Conservation (phyloP, 345 rosid genomes). For the Rhizophora mangle region DNA sequence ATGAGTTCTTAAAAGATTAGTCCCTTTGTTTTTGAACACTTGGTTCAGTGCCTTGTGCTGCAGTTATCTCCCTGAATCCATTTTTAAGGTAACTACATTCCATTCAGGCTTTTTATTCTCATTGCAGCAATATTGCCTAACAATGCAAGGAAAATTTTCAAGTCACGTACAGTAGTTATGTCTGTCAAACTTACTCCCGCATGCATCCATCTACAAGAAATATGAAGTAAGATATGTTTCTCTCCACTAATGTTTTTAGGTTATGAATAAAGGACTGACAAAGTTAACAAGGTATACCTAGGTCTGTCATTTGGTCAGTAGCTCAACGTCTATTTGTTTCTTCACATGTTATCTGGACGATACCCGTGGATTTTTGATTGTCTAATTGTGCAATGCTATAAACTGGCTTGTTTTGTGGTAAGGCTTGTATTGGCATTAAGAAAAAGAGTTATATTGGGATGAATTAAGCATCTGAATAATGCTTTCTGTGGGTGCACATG, state of each 20-base stretch:
- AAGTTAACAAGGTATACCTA: no score
- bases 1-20: conserved; percentile 21
- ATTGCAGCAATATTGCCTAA: conserved; percentile 9
- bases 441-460: no score
- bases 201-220: not conserved
- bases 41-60: conserved; percentile 22
- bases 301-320: no score
- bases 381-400: no score
- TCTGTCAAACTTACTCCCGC: not conserved
- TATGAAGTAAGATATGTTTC: not conserved
- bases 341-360: no score
- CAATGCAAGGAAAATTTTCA: conserved; percentile 7
- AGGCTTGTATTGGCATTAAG: no score
- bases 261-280: no score
- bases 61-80: conserved; percentile 18
- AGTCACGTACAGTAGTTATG: not conserved
- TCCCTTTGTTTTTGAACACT: conserved; percentile 21
- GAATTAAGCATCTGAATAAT: no score
- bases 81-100: conserved; percentile 34
- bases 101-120: conserved; percentile 4
- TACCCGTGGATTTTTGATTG: no score
- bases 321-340: no score
- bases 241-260: not conserved
- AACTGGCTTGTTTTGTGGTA: no score
- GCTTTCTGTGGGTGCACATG: no score